These are phyloP conservation scores for Fusarium nanum DNA, from an alignment of 2,329 filamentous ascomycete genomes.

Conservation along the genomic window DNA sequence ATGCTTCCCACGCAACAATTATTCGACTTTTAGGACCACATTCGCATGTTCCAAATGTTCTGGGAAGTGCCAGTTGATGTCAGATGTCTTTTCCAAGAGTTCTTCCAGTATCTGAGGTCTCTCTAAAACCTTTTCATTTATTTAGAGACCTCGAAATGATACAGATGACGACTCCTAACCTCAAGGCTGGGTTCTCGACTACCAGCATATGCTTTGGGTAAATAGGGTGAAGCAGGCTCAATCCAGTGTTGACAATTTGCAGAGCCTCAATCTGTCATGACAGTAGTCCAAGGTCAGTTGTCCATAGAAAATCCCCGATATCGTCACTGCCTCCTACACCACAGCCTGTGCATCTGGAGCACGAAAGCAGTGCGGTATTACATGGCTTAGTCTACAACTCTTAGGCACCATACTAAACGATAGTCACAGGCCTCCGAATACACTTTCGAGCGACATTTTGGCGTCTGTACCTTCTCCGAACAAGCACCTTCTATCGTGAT, in stretches of 20 bases:
- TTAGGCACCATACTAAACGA: neutral
- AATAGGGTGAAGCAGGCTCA: neutral
- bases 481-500: neutral
- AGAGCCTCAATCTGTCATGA: neutral
- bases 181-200: too few relatives aligned
- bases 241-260: too few relatives aligned
- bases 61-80: accelerated
- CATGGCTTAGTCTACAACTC: neutral
- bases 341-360: neutral
- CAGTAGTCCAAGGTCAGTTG: neutral
- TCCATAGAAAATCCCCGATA: neutral
- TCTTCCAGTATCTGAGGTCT: accelerated
- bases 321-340: neutral
- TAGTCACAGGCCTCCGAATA: neutral
- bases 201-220: too few relatives aligned
- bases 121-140: neutral
- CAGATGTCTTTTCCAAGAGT: accelerated
- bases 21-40: neutral
- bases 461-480: too few relatives aligned
- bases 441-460: neutral
- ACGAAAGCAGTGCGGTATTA: neutral
- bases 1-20: too few relatives aligned
- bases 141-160: neutral
- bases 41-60: too few relatives aligned
- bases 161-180: neutral